phyloP scores from a whole-genome alignment of 179 eudicot genomes.

The Kewa caespitosa region DNA sequence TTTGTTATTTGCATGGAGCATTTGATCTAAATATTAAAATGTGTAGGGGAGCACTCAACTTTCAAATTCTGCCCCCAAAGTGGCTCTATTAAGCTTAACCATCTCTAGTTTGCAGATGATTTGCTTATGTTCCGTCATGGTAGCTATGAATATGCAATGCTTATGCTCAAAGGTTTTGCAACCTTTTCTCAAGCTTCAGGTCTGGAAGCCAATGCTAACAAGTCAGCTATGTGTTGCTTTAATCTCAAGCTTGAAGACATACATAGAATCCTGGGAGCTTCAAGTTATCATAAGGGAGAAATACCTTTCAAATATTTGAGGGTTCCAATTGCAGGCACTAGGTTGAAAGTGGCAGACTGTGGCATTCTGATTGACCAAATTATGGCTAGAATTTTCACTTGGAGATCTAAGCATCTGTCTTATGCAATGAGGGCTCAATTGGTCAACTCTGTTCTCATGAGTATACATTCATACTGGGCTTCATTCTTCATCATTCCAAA shows the following conservation, averaged over 20 bases:
- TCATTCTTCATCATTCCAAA: neutral
- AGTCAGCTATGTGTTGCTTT: neutral
- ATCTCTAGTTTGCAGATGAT: neutral
- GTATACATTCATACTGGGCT: neutral
- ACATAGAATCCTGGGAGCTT: neutral
- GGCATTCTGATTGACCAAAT: neutral
- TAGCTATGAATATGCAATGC: neutral
- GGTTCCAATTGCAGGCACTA: neutral
- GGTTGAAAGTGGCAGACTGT: neutral
- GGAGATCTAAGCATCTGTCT: neutral
- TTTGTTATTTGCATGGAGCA: neutral
- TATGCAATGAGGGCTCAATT: neutral
- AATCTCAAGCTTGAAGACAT: neutral
- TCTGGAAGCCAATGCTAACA: neutral
- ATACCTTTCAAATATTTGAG: neutral
- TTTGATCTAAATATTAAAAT: neutral
- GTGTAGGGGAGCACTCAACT: neutral
- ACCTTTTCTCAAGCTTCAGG: neutral
- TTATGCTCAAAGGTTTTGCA: neutral
- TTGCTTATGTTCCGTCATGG: neutral
- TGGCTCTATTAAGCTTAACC: neutral
- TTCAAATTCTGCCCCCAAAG: neutral
- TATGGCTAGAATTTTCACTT: neutral
- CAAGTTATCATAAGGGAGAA: neutral
- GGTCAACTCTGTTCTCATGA: neutral